Evolutionary conservation across 495 filamentous ascomycete species (phyloP), one percentile per base, ranked within the genome.

Genomic region (Aspergillus biplanus): DNA sequence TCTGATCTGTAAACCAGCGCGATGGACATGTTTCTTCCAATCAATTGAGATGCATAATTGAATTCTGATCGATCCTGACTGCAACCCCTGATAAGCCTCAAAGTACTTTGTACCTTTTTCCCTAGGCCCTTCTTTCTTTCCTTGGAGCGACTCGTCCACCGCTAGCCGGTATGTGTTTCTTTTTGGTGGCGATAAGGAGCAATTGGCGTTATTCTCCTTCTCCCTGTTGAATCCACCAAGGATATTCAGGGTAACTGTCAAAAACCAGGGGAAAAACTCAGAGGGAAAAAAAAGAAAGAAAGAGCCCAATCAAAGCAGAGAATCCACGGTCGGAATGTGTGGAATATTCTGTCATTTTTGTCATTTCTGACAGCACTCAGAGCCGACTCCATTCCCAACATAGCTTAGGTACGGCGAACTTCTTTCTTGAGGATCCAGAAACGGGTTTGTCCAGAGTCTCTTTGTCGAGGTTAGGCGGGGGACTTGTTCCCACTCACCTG

Each of bases 321-420:
- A 15, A 21, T 18, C 18, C n/a, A 18, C 5, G 11, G 47, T 50
- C 1, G 18, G 47, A 27, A 50, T 50, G 47, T n/a, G 16, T n/a
- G 47, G 47, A 50, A 50, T 27, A 27, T 50, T 27, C 16, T 27
- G 47, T 50, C 47, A 50, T 31, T 21, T 27, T 21, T 31, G 21
- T 11, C 8, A 44, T 44, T 50, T 50, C 16, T 50, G 16, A 50
- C 47, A 50, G 47, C n/a, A 50, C n/a, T 44, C 39, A n/a, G n/a
- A 18, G 27, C 16, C 7, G 13, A 18, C 47, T 50, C 47, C 47
- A 50, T 50, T 50, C 47, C 47, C 21, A 50, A 31, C 47, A 21
- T 50, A 31, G 47, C 47, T 18, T 50, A 27, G 47, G 16, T 18
- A 50, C 9, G 6, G 47, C 16, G 47, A 50, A 18, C 47, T 50